Conservation (phyloP, 202 grass and related monocot species). For the Alloteropsis angusta region DNA sequence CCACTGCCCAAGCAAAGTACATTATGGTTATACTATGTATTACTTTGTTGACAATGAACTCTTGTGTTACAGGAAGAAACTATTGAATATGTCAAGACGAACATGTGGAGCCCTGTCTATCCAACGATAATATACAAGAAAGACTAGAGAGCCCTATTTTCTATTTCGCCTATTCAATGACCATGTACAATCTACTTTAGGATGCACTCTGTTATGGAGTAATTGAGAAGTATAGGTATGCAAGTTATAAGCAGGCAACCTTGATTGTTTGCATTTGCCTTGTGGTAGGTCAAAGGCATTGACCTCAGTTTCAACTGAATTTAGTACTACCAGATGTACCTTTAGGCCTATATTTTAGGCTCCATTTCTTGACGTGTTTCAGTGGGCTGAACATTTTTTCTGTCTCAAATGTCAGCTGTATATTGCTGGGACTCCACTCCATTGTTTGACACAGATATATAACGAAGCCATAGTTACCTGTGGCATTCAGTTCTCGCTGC, state of each 20-base stretch:
- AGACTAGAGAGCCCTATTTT: constrained; percentile 39
- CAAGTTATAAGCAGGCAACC: neutral
- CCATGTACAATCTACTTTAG: constrained; percentile 17
- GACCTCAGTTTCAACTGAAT: neutral
- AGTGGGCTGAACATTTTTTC: constrained; percentile 15
- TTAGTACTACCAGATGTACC: neutral
- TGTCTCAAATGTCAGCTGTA: neutral
- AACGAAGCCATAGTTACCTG: neutral
- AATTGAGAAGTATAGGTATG: constrained; percentile 15
- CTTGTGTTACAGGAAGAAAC: constrained; percentile 62
- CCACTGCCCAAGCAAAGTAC: neutral
- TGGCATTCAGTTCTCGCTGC: neutral
- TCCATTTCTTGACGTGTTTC: neutral
- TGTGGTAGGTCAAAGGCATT: neutral
- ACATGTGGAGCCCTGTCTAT: constrained; percentile 88
- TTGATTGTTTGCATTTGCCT: constrained; percentile 17
- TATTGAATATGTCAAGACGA: constrained; percentile 59
- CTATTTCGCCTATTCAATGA: neutral
- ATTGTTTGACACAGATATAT: neutral
- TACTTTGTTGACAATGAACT: constrained; percentile 10
- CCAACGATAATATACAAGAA: constrained; percentile 88
- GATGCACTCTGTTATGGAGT: neutral
- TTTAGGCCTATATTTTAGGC: neutral
- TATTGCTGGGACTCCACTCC: neutral
- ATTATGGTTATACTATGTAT: neutral